These are phyloP conservation scores for Linderina pennispora DNA, from an alignment of 192 early-diverging fungal species.

Conservation along the genomic window DNA sequence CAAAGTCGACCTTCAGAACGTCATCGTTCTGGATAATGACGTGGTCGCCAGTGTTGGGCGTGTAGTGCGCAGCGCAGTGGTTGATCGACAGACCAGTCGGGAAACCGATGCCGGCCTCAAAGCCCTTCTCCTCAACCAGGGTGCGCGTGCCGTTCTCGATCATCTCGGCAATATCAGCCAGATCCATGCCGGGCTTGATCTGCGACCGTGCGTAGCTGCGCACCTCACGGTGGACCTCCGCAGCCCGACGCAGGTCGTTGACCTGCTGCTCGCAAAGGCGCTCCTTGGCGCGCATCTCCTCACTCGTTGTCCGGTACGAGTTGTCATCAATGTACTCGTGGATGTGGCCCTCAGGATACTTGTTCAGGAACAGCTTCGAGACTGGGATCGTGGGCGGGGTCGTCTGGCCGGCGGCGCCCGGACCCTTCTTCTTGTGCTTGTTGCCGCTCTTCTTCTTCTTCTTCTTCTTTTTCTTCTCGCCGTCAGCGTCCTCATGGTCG, in stretches of 20 bases:
- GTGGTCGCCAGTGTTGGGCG: slow-evolving; percentile 94
- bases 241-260: slow-evolving; percentile 78
- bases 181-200: slow-evolving; percentile 92
- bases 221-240: slow-evolving; percentile 94
- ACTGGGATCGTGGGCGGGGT: slow-evolving; percentile 70
- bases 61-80: slow-evolving; percentile 95
- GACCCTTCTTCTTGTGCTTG: slow-evolving; percentile 53
- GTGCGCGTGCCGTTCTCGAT: slow-evolving; percentile 94
- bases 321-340: slow-evolving; percentile 88
- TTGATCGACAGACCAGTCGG: slow-evolving; percentile 93
- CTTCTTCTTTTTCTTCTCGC: slow-evolving; percentile 35
- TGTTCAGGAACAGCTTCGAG: slow-evolving; percentile 71
- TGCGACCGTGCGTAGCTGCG: slow-evolving; percentile 69
- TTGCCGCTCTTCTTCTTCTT: slow-evolving; percentile 67
- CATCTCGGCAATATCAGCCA: slow-evolving; percentile 87
- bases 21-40: slow-evolving; percentile 84
- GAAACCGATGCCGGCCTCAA: slow-evolving; percentile 87
- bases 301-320: slow-evolving; percentile 79
- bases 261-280: slow-evolving; percentile 63
- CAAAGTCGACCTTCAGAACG: slow-evolving; percentile 97
- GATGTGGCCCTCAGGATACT: slow-evolving; percentile 79
- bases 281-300: slow-evolving; percentile 87
- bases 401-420: slow-evolving; percentile 48
- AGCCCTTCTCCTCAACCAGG: slow-evolving; percentile 78
- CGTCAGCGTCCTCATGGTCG: neutral